Percentiles rank a stretch among this genome's conserved stretches.
Conservation (phyloP, 2,329 filamentous ascomycete species). For the Exophiala spinifera region DNA sequence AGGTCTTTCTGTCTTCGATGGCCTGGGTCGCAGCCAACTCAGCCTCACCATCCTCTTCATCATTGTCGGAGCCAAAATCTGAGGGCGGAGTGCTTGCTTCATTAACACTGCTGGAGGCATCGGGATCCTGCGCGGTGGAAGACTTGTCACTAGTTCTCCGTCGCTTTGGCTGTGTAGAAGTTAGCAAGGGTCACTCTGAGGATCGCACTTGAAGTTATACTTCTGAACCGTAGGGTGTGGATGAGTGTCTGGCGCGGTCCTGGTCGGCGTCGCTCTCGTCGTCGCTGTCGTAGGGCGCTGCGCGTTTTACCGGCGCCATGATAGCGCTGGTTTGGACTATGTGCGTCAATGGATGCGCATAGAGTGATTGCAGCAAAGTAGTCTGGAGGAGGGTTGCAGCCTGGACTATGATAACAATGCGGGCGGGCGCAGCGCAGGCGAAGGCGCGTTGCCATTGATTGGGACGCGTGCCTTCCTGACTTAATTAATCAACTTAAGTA, state of each 20-base stretch:
- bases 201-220: constrained; percentile 8
- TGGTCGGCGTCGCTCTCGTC: constrained; percentile 6
- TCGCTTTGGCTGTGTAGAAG: constrained; percentile 20
- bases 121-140: constrained; percentile 1
- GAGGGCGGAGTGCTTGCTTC: constrained; percentile 23
- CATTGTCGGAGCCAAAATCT: constrained; percentile 19
- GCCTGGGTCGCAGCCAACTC: constrained; percentile 65
- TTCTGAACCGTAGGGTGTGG: constrained; percentile 8
- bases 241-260: background rate
- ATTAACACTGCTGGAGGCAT: constrained; percentile 14
- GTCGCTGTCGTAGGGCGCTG: constrained; percentile 5
- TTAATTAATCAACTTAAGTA: background rate
- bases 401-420: background rate
- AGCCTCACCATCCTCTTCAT: constrained; percentile 32
- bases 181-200: constrained; percentile 5
- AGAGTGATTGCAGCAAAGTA: background rate
- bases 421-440: background rate
- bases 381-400: background rate
- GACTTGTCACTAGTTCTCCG: constrained; percentile 26
- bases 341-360: background rate
- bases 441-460: background rate
- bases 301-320: constrained; percentile 17
- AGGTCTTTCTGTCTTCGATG: constrained; percentile 50
- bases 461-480: background rate
- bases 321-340: background rate